Evolutionary conservation across 2,329 filamentous ascomycete genomes (phyloP).

Genomic region (Talaromyces sp.): DNA sequence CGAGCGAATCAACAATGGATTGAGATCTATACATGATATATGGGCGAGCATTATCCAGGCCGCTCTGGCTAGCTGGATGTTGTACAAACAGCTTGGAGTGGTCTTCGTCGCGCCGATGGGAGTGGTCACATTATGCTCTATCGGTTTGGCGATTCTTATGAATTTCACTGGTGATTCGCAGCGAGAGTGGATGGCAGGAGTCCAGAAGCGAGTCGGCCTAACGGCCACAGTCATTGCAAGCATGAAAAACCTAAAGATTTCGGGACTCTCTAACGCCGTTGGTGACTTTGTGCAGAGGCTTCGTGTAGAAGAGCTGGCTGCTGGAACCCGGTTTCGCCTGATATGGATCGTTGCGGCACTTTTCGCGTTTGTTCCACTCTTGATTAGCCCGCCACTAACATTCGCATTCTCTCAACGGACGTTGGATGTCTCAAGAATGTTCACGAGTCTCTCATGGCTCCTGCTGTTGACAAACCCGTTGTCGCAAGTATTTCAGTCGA

Average conservation of each 20-base stretch:
- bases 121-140: conserved; percentile 20
- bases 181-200: conserved; percentile 8
- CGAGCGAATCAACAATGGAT: conserved; percentile 42
- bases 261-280: conserved; percentile 44
- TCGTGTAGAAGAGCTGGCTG: conserved; percentile 37
- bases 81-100: conserved; percentile 40
- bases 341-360: conserved; percentile 19
- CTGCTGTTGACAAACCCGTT: conserved; percentile 20
- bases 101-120: conserved; percentile 43
- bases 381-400: conserved; percentile 12
- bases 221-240: conserved; percentile 40
- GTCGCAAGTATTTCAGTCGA: conserved; percentile 21
- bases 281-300: conserved; percentile 37
- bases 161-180: conserved; percentile 24
- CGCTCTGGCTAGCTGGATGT: conserved; percentile 44
- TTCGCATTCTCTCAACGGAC: conserved; percentile 12
- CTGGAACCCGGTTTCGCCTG: conserved; percentile 29
- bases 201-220: conserved; percentile 12
- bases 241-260: conserved; percentile 53
- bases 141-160: conserved; percentile 22
- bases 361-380: conserved; percentile 19
- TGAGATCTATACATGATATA: conserved; percentile 42
- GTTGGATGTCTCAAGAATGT: conserved; percentile 21
- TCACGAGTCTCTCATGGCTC: conserved; percentile 27
- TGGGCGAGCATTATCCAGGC: conserved; percentile 47